phyloP scores from a whole-genome alignment of 805 yeast genomes.

The Candida pseudofarinosa region DNA sequence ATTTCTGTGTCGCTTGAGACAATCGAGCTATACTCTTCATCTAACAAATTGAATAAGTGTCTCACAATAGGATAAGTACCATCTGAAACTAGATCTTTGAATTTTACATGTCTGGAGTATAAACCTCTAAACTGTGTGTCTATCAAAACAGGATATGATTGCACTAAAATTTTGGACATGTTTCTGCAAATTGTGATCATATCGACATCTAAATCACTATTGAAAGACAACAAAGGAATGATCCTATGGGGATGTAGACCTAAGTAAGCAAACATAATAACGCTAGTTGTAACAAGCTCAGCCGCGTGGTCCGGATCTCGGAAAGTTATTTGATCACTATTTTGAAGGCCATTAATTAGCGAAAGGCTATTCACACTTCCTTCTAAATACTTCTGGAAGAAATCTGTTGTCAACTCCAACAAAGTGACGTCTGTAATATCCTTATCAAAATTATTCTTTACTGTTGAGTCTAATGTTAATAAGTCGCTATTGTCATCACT shows the following conservation, averaged over 20 bases:
- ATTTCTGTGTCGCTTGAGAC: background rate
- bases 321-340: background rate
- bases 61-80: background rate
- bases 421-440: slow-evolving; percentile 5
- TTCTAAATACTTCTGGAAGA: slow-evolving; percentile 17
- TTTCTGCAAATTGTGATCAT: slow-evolving; percentile 18
- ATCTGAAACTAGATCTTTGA: background rate
- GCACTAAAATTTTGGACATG: slow-evolving; percentile 7
- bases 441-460: background rate
- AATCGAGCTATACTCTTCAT: background rate
- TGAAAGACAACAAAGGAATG: slow-evolving; percentile 21
- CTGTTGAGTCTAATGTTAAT: slow-evolving; percentile 13
- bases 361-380: slow-evolving; percentile 3
- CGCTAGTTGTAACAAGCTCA: slow-evolving; percentile 16
- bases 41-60: background rate
- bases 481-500: slow-evolving; percentile 1
- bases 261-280: slow-evolving; percentile 21
- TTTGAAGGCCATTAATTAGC: slow-evolving; percentile 5
- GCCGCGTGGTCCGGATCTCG: slow-evolving; percentile 7
- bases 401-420: slow-evolving; percentile 16
- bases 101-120: background rate
- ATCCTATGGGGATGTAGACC: slow-evolving; percentile 25
- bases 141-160: slow-evolving; percentile 7
- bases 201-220: slow-evolving; percentile 13
- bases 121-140: slow-evolving; percentile 5